Evolutionary conservation across 1,139 yeast genomes (phyloP).

Genomic region (Blastobotrys apis): DNA sequence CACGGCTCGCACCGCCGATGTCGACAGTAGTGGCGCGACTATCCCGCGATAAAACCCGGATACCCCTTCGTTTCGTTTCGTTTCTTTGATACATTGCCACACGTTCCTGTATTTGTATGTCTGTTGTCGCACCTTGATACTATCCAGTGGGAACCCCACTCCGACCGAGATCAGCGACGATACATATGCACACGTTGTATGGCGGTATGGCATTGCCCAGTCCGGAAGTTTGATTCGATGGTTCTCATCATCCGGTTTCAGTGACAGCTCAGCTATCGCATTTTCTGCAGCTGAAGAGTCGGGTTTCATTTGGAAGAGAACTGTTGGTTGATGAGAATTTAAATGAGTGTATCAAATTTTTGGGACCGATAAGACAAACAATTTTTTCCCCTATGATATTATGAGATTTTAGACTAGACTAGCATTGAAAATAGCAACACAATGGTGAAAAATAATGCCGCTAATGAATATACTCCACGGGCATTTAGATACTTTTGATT

Average conservation of each 20-base stretch:
- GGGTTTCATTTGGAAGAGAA: background rate
- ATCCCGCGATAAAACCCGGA: slow-evolving; percentile 74
- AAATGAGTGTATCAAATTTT: no score
- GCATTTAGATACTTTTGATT: no score
- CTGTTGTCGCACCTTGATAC: slow-evolving; percentile 81
- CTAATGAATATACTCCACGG: no score
- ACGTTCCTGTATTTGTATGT: slow-evolving; percentile 62
- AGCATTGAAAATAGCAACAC: background rate
- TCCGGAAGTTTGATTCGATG: slow-evolving; percentile 18
- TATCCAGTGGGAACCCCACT: slow-evolving; percentile 80
- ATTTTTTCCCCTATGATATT: no score
- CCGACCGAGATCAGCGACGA: slow-evolving; percentile 65
- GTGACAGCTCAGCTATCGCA: slow-evolving; percentile 12
- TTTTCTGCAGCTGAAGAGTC: slow-evolving; percentile 4
- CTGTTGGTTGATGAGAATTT: no score
- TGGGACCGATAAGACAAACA: no score
- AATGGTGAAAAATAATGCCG: background rate
- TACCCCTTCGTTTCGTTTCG: slow-evolving; percentile 60
- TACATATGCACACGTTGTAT: slow-evolving; percentile 55
- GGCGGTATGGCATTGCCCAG: slow-evolving; percentile 50
- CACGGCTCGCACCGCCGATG: slow-evolving; percentile 28
- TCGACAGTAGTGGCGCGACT: slow-evolving; percentile 28
- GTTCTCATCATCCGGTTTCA: slow-evolving; percentile 8
- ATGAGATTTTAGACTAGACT: background rate
- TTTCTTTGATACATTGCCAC: slow-evolving; percentile 54